These are phyloP conservation scores for Cladosporium sp. DNA, from an alignment of 2,329 filamentous ascomycete genomes.

Conservation along the genomic window DNA sequence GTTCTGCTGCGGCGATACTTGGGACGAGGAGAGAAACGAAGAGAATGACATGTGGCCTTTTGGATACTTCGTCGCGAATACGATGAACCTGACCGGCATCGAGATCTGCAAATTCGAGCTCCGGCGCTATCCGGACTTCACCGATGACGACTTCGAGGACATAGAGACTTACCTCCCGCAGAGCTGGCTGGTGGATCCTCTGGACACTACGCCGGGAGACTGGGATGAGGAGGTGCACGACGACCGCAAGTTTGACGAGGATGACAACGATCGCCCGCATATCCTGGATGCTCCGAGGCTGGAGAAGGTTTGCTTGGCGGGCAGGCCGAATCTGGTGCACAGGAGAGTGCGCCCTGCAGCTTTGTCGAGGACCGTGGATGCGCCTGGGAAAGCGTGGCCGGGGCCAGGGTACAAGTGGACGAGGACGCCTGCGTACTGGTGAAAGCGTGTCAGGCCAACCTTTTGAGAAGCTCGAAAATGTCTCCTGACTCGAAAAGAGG, in stretches of 20 bases:
- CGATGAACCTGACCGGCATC: conserved; percentile 2
- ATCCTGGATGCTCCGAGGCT: neutral
- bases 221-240: conserved; percentile 2
- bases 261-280: neutral
- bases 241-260: conserved; percentile 1
- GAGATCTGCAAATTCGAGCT: conserved; percentile 8
- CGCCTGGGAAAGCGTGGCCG: neutral
- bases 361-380: neutral
- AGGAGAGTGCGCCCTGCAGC: neutral
- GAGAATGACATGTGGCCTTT: neutral
- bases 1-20: conserved; percentile 1
- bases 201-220: neutral
- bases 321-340: conserved; percentile 4
- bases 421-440: conserved; percentile 4
- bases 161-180: neutral
- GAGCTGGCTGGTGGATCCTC: conserved; percentile 7
- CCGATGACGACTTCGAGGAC: neutral
- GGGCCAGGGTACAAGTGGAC: conserved; percentile 10
- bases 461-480: neutral
- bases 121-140: neutral
- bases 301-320: conserved; percentile 2
- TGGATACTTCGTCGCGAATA: neutral
- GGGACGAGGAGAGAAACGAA: neutral
- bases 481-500: neutral
- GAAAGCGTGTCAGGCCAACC: neutral